Evolutionary conservation across 164 flowering plant species (phyloP), one percentile per base, ranked within the genome.

Genomic region (Aristolochia fimbriata): DNA sequence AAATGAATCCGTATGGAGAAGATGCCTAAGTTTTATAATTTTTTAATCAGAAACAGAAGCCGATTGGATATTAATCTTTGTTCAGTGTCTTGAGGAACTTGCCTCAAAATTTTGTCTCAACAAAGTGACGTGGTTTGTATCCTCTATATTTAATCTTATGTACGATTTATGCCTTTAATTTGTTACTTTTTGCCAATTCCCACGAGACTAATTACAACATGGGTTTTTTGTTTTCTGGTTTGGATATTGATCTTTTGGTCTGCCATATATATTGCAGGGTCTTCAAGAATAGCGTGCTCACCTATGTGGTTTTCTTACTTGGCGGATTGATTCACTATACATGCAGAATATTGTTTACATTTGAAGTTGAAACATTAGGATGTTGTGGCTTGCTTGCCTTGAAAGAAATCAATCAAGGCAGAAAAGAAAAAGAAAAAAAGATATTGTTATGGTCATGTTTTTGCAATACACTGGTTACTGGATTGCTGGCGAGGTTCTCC

Each of bases 241-340:
- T 68, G 68, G 70, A 62, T 83, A 87, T 84, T 87, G 84, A 84
- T 84, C 55, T 70, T 77, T 83, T 82, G 83, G 83, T 78, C 69
- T 84, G 85, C 55, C 85, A 75, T 81, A 81, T 71, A 71, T 81
- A 81, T 87, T 87, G 91, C 91, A 84, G 90, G 66, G 65, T 78
- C 78, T 83, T 68, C 76, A 77, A 81, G 86, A 84, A 78, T 84
- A 84, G 83, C 83, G 73, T 84, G 95, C 79, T 79, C 80, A 68
- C 81, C 74, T 84, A 70, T 83, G 62, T 84, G 86, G 81, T 84
- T 82, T 68, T 76, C 80, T 80, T 84, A 77, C 81, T 86, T 87
- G 95, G 86, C 71, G 86, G 88, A 75, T 83, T 84, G 87, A 83
- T 84, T 62, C 80, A 90, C 85, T 81, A 83, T 83, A 65, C 85